Conservation (phyloP, 2,329 filamentous ascomycete genomes). For the Verticillium dahliae region DNA sequence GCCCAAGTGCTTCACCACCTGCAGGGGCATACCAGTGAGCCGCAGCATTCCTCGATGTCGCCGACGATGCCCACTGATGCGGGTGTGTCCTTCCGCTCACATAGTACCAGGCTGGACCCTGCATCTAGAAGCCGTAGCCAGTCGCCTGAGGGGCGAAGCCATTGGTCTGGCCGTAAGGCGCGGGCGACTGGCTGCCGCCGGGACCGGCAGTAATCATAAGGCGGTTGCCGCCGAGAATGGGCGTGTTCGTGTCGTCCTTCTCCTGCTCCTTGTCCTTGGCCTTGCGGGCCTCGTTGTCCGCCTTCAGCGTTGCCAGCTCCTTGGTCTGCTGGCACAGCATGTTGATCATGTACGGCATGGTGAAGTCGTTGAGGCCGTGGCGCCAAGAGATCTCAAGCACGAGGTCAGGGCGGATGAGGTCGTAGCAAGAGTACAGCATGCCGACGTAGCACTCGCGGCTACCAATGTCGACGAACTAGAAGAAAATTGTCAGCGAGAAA, state of each 20-base stretch:
- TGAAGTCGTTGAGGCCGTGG: conserved; percentile 88
- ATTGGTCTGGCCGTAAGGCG: conserved; percentile 72
- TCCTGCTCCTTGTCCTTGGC: conserved; percentile 62
- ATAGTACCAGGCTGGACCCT: conserved; percentile 5
- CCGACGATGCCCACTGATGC: background rate
- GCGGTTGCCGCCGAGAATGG: conserved; percentile 81
- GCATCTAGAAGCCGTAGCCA: conserved; percentile 57
- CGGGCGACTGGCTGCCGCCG: conserved; percentile 47
- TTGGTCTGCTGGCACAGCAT: conserved; percentile 86
- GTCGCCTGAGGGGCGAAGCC: conserved; percentile 87
- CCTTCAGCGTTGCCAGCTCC: conserved; percentile 77
- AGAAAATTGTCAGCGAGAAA: conserved; percentile 21
- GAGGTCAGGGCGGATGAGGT: conserved; percentile 86
- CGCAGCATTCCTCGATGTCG: background rate
- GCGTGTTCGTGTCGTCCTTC: conserved; percentile 88
- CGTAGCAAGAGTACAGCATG: conserved; percentile 98
- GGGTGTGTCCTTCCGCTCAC: background rate
- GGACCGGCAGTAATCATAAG: conserved; percentile 96
- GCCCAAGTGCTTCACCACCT: background rate
- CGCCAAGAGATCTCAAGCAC: conserved; percentile 98
- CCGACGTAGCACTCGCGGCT: conserved; percentile 99
- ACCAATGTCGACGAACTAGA: conserved; percentile 95
- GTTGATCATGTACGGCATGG: conserved; percentile 99
- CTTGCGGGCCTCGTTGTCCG: conserved; percentile 94
- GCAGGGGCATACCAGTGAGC: background rate